Conservation (phyloP, 2,329 filamentous ascomycete species). For the Paraconiothyrium sp. region DNA sequence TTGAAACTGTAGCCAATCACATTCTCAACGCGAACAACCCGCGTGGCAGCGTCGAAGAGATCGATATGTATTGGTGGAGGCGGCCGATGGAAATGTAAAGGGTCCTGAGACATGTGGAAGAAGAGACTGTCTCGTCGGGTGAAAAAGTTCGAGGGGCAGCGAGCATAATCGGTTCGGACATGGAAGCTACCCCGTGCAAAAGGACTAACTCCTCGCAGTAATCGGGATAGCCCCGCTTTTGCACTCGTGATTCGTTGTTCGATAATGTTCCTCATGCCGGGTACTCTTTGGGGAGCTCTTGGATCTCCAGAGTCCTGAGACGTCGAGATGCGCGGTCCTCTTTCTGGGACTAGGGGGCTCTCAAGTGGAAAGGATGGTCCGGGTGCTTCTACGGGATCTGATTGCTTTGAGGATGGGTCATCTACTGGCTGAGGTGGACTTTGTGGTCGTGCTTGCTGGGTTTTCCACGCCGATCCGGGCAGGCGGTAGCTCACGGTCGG, state of each 20-base stretch:
- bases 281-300: not conserved
- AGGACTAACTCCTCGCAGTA: not conserved
- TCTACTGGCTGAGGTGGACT: not conserved
- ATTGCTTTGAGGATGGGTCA: not conserved
- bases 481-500: not conserved
- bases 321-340: not conserved
- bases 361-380: not conserved
- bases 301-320: not conserved
- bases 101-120: conserved; percentile 18
- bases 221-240: conserved; percentile 7
- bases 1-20: conserved; percentile 32
- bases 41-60: conserved; percentile 24
- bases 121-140: conserved; percentile 24
- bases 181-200: not conserved
- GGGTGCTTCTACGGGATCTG: not conserved
- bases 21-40: conserved; percentile 10
- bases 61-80: conserved; percentile 23
- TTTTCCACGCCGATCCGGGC: not conserved
- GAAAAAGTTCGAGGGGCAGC: conserved; percentile 28
- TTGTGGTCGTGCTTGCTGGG: not conserved
- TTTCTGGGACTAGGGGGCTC: not conserved
- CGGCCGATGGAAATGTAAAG: conserved; percentile 15
- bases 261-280: not conserved
- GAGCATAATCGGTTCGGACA: conserved; percentile 15
- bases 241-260: not conserved